phyloP scores from a whole-genome alignment of 176 grass and related monocot genomes.

The Zea luxurians region DNA sequence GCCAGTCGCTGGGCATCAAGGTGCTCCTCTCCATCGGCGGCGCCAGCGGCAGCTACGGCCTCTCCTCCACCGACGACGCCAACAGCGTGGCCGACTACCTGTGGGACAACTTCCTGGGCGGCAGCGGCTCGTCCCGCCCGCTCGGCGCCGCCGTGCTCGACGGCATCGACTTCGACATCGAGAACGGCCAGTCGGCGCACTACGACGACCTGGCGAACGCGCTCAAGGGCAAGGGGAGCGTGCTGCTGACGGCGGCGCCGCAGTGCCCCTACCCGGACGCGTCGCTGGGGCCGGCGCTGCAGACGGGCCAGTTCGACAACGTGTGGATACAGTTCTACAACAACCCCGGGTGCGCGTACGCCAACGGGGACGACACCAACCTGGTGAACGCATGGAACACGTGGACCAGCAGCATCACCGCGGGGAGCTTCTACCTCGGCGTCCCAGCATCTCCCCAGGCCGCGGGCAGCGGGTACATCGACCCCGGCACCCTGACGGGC shows the following conservation, averaged over 20 bases:
- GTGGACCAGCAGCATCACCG: slow-evolving; percentile 51
- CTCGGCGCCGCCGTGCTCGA: slow-evolving; percentile 72
- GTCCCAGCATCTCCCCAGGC: slow-evolving; percentile 46
- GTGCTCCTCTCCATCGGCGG: slow-evolving; percentile 82
- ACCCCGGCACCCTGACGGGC: slow-evolving; percentile 26
- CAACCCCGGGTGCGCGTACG: slow-evolving; percentile 38
- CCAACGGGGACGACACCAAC: slow-evolving; percentile 27
- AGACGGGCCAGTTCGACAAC: slow-evolving; percentile 49
- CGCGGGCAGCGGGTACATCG: slow-evolving; percentile 47
- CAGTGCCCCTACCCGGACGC: slow-evolving; percentile 62
- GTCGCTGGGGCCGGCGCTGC: slow-evolving; percentile 39
- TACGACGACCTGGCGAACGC: slow-evolving; percentile 48
- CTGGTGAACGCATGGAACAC: slow-evolving; percentile 48
- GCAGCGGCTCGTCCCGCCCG: slow-evolving; percentile 35
- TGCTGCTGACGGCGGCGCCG: slow-evolving; percentile 50
- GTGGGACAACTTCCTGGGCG: slow-evolving; percentile 65
- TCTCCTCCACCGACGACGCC: slow-evolving; percentile 54
- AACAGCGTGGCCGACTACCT: slow-evolving; percentile 64
- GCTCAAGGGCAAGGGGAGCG: slow-evolving; percentile 18
- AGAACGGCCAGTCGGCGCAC: slow-evolving; percentile 32
- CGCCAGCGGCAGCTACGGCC: slow-evolving; percentile 29
- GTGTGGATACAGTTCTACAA: slow-evolving; percentile 77
- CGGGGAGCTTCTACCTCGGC: slow-evolving; percentile 56
- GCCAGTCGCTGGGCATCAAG: slow-evolving; percentile 50
- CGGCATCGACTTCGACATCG: slow-evolving; percentile 76